These are phyloP conservation scores for Oxytropis ochrocephala DNA, from an alignment of 306 rosid species.

Conservation along the genomic window DNA sequence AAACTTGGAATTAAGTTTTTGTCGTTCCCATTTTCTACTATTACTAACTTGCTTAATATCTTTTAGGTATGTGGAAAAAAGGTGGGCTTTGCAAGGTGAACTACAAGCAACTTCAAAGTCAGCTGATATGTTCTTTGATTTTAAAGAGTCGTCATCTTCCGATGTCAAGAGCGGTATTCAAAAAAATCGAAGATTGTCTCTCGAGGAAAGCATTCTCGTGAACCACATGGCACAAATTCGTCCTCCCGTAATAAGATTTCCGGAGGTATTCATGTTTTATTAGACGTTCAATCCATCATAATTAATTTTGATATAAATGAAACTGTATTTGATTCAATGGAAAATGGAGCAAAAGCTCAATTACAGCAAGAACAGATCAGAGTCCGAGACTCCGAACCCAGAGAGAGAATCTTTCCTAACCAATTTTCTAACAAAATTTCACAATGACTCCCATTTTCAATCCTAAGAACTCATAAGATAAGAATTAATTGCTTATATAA, in stretches of 20 bases:
- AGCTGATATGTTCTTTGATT: slow-evolving; percentile 25
- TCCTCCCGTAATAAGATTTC: slow-evolving; percentile 29
- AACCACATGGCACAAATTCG: slow-evolving; percentile 27
- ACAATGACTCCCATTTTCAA: too few relatives aligned
- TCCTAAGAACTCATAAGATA: too few relatives aligned
- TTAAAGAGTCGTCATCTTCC: slow-evolving; percentile 16
- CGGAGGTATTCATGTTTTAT: slow-evolving; percentile 40
- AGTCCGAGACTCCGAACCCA: too few relatives aligned
- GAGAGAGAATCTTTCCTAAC: too few relatives aligned
- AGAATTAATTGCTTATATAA: too few relatives aligned
- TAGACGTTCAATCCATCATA: background rate
- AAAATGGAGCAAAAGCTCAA: too few relatives aligned
- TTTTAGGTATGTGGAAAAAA: slow-evolving; percentile 67
- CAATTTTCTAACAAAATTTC: too few relatives aligned
- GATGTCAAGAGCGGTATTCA: slow-evolving; percentile 24
- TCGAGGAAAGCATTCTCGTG: slow-evolving; percentile 64
- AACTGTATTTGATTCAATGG: too few relatives aligned
- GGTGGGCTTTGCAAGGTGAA: slow-evolving; percentile 46
- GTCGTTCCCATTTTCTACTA: slow-evolving; percentile 10
- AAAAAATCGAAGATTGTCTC: slow-evolving; percentile 60
- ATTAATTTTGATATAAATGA: background rate
- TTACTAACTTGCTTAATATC: slow-evolving; percentile 23
- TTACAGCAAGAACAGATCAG: too few relatives aligned
- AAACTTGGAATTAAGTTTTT: slow-evolving; percentile 7
- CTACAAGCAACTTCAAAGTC: slow-evolving; percentile 25